Conservation (phyloP, 306 rosid species). For the Alnus rubra region DNA sequence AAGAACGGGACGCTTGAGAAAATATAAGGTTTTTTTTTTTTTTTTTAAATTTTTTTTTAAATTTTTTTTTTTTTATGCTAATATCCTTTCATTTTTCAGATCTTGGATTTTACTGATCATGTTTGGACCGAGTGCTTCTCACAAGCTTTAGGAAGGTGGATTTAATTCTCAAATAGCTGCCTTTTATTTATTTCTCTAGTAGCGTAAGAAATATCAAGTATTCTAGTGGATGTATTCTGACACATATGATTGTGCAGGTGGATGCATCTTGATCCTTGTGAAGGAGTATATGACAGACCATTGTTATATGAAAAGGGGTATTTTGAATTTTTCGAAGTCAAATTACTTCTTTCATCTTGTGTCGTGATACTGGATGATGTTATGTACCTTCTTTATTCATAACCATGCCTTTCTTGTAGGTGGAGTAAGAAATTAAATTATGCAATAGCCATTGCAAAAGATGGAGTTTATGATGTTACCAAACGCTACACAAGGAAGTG, state of each 20-base stretch:
- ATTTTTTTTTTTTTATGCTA: constrained; percentile 1
- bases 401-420: constrained; percentile 39
- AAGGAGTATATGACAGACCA: constrained; percentile 79
- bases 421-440: constrained; percentile 87
- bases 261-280: constrained; percentile 99
- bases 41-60: no score
- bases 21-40: constrained; percentile 13
- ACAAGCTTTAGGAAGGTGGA: constrained; percentile 67
- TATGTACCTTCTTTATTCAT: constrained; percentile 5
- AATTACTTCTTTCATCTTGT: constrained; percentile 26
- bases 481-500: constrained; percentile 91
- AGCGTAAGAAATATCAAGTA: constrained; percentile 2
- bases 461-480: constrained; percentile 85
- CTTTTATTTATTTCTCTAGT: constrained; percentile 10
- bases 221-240: constrained; percentile 27
- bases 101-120: constrained; percentile 82
- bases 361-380: constrained; percentile 24
- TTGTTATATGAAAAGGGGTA: constrained; percentile 95
- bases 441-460: constrained; percentile 68
- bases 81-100: constrained; percentile 47
- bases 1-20: neutral
- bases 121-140: constrained; percentile 98
- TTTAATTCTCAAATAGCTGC: constrained; percentile 16
- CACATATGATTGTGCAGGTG: constrained; percentile 60
- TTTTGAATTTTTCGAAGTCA: constrained; percentile 4